These are phyloP conservation scores for Pelargonium australe DNA, from an alignment of 441 rosid species.

Conservation along the genomic window DNA sequence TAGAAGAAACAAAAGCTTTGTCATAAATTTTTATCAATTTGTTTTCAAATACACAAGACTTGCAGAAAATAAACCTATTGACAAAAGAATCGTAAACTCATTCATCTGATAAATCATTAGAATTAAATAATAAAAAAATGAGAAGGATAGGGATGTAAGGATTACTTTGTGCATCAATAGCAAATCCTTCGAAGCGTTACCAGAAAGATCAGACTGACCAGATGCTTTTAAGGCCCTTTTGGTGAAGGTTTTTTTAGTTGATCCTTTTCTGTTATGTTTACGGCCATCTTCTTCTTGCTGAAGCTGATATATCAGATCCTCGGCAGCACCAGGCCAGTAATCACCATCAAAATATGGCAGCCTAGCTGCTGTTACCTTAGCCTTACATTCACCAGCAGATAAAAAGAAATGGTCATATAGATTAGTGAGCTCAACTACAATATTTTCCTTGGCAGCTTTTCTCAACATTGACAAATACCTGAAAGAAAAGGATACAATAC, in stretches of 20 bases:
- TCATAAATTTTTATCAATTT: constrained; percentile 14
- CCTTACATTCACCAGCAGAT: constrained; percentile 76
- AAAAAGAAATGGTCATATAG: constrained; percentile 88
- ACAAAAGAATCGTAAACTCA: constrained; percentile 3
- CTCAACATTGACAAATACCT: constrained; percentile 92
- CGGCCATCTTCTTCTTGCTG: constrained; percentile 95
- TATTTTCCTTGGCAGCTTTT: constrained; percentile 80
- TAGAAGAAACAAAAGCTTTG: neutral
- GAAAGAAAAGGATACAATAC: constrained; percentile 20
- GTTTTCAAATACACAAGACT: constrained; percentile 77
- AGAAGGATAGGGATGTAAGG: constrained; percentile 18
- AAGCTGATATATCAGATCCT: constrained; percentile 87
- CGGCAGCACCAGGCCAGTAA: constrained; percentile 99
- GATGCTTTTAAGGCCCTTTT: constrained; percentile 97
- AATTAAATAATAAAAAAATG: constrained; percentile 5
- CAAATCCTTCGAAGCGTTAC: constrained; percentile 92
- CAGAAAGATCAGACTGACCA: constrained; percentile 93
- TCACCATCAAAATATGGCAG: constrained; percentile 99
- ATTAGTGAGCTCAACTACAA: constrained; percentile 87
- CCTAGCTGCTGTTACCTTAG: constrained; percentile 95
- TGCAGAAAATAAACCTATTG: constrained; percentile 90
- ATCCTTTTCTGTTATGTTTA: constrained; percentile 87
- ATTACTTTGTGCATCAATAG: constrained; percentile 91
- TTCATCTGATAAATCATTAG: neutral
- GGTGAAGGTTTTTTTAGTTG: constrained; percentile 72